These are phyloP conservation scores for Bathelium albidoporum DNA, from an alignment of 495 filamentous ascomycete genomes.

Conservation along the genomic window DNA sequence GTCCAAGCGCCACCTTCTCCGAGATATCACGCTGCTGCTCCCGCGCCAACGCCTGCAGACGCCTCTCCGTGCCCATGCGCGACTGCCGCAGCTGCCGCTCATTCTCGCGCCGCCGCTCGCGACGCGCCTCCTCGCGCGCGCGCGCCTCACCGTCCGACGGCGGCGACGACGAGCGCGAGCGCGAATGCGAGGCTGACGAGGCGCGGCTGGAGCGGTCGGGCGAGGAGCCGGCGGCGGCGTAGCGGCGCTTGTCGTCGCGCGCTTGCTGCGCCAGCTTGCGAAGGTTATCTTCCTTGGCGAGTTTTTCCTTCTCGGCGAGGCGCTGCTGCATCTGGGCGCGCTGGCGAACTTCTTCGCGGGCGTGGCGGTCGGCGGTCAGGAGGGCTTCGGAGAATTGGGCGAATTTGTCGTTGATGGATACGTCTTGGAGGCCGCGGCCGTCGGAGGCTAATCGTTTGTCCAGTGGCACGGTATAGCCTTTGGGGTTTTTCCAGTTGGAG, in stretches of 20 bases:
- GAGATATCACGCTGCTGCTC: slow-evolving; percentile 96
- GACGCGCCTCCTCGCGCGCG: slow-evolving; percentile 63
- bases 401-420: slow-evolving; percentile 98
- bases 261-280: slow-evolving; percentile 85
- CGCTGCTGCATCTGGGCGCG: slow-evolving; percentile 91
- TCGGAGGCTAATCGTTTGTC: slow-evolving; percentile 97
- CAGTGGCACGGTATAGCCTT: slow-evolving; percentile 92
- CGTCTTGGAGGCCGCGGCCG: slow-evolving; percentile 84
- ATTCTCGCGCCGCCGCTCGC: slow-evolving; percentile 68
- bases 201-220: slow-evolving; percentile 33
- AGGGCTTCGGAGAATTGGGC: slow-evolving; percentile 91
- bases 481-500: slow-evolving; percentile 98
- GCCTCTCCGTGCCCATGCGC: slow-evolving; percentile 86
- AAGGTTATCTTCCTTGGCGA: slow-evolving; percentile 85
- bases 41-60: slow-evolving; percentile 80
- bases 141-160: slow-evolving; percentile 50
- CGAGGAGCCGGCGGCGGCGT: slow-evolving; percentile 28
- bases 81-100: slow-evolving; percentile 88
- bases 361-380: slow-evolving; percentile 88
- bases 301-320: slow-evolving; percentile 92
- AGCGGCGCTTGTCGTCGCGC: slow-evolving; percentile 58
- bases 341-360: slow-evolving; percentile 88
- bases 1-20: slow-evolving; percentile 89
- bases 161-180: too few species aligned
- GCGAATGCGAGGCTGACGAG: slow-evolving; percentile 40